phyloP scores from a whole-genome alignment of 768 basidiomycete species.

The Cubamyces lactineus region DNA sequence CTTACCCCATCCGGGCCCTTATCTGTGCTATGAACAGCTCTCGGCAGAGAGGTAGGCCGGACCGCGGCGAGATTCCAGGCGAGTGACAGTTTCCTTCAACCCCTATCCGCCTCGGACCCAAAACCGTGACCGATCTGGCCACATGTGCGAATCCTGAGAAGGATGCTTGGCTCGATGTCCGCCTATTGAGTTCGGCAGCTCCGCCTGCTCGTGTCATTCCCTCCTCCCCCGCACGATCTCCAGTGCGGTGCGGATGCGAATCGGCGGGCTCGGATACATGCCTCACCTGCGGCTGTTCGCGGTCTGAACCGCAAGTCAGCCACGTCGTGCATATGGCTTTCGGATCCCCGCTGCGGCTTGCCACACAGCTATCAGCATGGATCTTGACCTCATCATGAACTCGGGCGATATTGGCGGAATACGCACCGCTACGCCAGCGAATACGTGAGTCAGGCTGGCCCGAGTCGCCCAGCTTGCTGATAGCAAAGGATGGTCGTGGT shows the following conservation, averaged over 20 bases:
- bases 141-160: conserved; percentile 15
- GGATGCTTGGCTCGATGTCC: conserved; percentile 10
- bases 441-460: conserved; percentile 5
- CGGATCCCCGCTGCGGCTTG: conserved; percentile 19
- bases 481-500: neutral
- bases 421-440: conserved; percentile 19
- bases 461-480: conserved; percentile 2
- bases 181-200: conserved; percentile 14
- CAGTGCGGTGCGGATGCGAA: conserved; percentile 2
- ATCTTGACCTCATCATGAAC: conserved; percentile 32
- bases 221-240: conserved; percentile 5
- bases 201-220: conserved; percentile 5
- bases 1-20: conserved; percentile 24
- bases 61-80: conserved; percentile 13
- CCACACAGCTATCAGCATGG: conserved; percentile 28
- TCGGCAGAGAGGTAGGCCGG: conserved; percentile 24
- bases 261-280: conserved; percentile 20
- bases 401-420: conserved; percentile 27
- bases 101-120: conserved; percentile 26
- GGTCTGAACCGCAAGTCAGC: conserved; percentile 17
- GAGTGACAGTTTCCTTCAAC: conserved; percentile 23
- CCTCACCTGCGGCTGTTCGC: neutral
- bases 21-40: conserved; percentile 27
- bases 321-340: conserved; percentile 1
- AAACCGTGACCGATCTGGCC: conserved; percentile 24